Evolutionary conservation across 2,329 filamentous ascomycete species (phyloP).

Genomic region (Aspergillus sp.): DNA sequence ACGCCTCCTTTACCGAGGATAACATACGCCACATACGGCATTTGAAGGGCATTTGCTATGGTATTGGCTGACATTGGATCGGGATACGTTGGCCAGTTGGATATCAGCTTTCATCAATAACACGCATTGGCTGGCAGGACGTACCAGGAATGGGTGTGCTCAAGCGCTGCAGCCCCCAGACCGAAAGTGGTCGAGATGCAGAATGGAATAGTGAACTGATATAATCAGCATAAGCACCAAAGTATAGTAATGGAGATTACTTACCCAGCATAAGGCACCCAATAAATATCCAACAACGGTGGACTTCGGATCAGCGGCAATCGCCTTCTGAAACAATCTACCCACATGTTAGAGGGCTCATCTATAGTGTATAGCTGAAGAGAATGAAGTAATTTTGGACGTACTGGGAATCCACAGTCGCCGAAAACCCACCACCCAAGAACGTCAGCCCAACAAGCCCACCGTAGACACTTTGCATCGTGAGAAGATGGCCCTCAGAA

Average conservation of each 20-base stretch:
- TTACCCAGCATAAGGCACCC: conserved; percentile 20
- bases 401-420: neutral
- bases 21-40: conserved; percentile 31
- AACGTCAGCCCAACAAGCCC: conserved; percentile 19
- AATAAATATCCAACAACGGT: conserved; percentile 24
- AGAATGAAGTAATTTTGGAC: too few relatives aligned
- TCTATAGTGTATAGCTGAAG: too few relatives aligned
- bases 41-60: conserved; percentile 20
- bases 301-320: conserved; percentile 22
- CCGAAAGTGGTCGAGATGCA: conserved; percentile 26
- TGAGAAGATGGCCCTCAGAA: conserved; percentile 25
- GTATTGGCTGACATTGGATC: conserved; percentile 20
- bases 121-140: fast-evolving
- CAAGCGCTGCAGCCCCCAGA: conserved; percentile 25
- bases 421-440: conserved; percentile 2
- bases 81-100: conserved; percentile 7
- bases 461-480: conserved; percentile 19
- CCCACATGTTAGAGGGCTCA: too few relatives aligned
- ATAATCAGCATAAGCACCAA: too few relatives aligned
- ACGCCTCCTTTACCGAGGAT: conserved; percentile 28
- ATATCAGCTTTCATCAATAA: too few relatives aligned
- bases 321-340: conserved; percentile 25
- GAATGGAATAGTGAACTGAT: conserved; percentile 25
- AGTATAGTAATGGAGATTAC: too few relatives aligned
- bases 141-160: conserved; percentile 8